Evolutionary conservation across 306 rosid genomes (phyloP).

Genomic region (Quercus dentata): DNA sequence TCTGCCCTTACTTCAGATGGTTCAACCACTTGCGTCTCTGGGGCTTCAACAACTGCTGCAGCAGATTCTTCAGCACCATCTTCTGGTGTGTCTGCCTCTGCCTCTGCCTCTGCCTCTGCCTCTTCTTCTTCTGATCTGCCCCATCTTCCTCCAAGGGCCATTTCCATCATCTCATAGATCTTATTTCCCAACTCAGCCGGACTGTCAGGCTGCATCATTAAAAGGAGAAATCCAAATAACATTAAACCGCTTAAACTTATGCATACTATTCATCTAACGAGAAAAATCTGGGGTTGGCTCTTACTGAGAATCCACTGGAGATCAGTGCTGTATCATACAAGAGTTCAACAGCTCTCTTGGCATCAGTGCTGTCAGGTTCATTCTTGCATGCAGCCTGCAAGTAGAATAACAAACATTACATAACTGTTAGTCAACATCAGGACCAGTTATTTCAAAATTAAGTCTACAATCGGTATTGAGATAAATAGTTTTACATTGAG

Average conservation of each 20-base stretch:
- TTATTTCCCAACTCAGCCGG: conserved; percentile 93
- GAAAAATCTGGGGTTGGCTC: neutral
- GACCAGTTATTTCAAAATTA: conserved; percentile 3
- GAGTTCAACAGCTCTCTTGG: conserved; percentile 86
- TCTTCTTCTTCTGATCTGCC: conserved; percentile 69
- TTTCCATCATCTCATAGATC: conserved; percentile 92
- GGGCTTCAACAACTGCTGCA: conserved; percentile 28
- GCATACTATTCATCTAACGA: neutral
- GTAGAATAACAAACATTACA: conserved; percentile 3
- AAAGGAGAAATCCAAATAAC: conserved; percentile 2
- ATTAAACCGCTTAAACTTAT: neutral
- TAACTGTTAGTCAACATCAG: neutral
- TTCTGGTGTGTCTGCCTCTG: conserved; percentile 16
- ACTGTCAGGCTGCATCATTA: conserved; percentile 81
- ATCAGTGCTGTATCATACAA: conserved; percentile 86
- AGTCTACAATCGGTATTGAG: neutral
- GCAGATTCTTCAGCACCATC: conserved; percentile 28
- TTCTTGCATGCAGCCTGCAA: conserved; percentile 94
- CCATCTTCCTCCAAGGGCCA: conserved; percentile 99
- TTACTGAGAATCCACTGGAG: conserved; percentile 95
- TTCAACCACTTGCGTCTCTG: conserved; percentile 66
- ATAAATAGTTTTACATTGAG: conserved; percentile 57
- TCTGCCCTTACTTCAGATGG: conserved; percentile 88
- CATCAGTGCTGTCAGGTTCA: conserved; percentile 77
- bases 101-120: neutral